Evolutionary conservation across 164 flowering plant genomes (phyloP).

Genomic region (Nelumbo lutea): DNA sequence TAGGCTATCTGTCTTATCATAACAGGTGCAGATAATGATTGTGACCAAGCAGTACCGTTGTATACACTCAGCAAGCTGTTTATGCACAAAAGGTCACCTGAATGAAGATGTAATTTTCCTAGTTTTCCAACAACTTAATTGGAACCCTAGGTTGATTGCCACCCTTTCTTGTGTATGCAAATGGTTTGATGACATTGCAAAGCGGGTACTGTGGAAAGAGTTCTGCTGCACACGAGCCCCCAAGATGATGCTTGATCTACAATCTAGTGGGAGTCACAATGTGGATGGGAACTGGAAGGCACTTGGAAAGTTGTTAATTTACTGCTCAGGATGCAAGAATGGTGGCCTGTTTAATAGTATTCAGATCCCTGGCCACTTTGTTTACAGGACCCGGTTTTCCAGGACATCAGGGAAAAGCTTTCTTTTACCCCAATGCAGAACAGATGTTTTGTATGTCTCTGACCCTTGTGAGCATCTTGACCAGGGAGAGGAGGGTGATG

Average conservation of each 20-base stretch:
- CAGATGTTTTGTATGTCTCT: slow-evolving; percentile 89
- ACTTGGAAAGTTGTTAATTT: slow-evolving; percentile 84
- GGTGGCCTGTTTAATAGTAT: slow-evolving; percentile 62
- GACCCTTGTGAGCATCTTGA: slow-evolving; percentile 99
- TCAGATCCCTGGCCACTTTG: slow-evolving; percentile 89
- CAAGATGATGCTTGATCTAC: slow-evolving; percentile 92
- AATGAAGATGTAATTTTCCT: slow-evolving; percentile 74
- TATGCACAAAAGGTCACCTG: slow-evolving; percentile 86
- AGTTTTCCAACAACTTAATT: slow-evolving; percentile 67
- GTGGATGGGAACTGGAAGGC: slow-evolving; percentile 99
- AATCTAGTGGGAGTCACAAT: slow-evolving; percentile 89
- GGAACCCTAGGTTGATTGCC: slow-evolving; percentile 93
- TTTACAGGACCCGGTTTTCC: slow-evolving; percentile 85
- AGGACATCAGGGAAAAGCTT: slow-evolving; percentile 96
- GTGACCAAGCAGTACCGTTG: slow-evolving; percentile 85
- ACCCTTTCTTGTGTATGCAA: slow-evolving; percentile 83
- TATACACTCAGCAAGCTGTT: slow-evolving; percentile 80
- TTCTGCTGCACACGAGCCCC: slow-evolving; percentile 90
- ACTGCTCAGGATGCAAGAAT: slow-evolving; percentile 74
- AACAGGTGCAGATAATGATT: slow-evolving; percentile 35
- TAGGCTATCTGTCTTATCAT: background rate
- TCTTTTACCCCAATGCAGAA: slow-evolving; percentile 76
- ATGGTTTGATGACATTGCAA: slow-evolving; percentile 98
- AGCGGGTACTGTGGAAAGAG: slow-evolving; percentile 91
- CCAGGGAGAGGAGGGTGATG: slow-evolving; percentile 92